Percentiles rank a stretch among this genome's conserved stretches.
Conservation (phyloP, 441 rosid species). For the Metrosideros polymorpha region DNA sequence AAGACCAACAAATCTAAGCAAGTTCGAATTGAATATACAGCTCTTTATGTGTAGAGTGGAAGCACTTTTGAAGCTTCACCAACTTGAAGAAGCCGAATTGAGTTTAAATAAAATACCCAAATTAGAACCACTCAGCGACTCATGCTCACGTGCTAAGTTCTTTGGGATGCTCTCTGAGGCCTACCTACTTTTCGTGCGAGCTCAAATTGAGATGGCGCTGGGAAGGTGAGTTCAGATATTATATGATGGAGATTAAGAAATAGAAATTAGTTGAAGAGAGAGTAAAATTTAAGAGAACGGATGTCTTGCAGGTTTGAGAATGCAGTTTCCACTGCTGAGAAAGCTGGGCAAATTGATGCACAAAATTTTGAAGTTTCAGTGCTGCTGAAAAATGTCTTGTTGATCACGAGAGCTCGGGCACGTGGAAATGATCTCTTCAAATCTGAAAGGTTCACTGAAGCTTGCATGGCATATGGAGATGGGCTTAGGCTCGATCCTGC, state of each 20-base stretch:
- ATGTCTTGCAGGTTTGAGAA: constrained; percentile 78
- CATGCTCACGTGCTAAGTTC: constrained; percentile 29
- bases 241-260: not conserved
- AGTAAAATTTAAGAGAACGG: constrained; percentile 26
- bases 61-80: constrained; percentile 67
- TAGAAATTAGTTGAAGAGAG: constrained; percentile 2
- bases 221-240: constrained; percentile 63
- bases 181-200: constrained; percentile 44
- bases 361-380: constrained; percentile 61
- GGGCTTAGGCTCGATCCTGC: constrained; percentile 81
- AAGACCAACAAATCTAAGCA: constrained; percentile 17
- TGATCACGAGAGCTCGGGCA: constrained; percentile 69
- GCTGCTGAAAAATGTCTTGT: constrained; percentile 54
- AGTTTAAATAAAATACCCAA: constrained; percentile 33
- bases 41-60: constrained; percentile 82
- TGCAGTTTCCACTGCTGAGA: constrained; percentile 80
- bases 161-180: constrained; percentile 81
- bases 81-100: constrained; percentile 60
- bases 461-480: constrained; percentile 79
- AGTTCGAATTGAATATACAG: constrained; percentile 51
- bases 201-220: constrained; percentile 74
- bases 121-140: constrained; percentile 25
- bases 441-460: constrained; percentile 76
- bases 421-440: constrained; percentile 88
- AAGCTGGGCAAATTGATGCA: constrained; percentile 65